A percentile compares a stretch with the other conserved stretches of the same genome.
Evolutionary conservation across 306 rosid genomes (phyloP).

Genomic region (Quercus suber): DNA sequence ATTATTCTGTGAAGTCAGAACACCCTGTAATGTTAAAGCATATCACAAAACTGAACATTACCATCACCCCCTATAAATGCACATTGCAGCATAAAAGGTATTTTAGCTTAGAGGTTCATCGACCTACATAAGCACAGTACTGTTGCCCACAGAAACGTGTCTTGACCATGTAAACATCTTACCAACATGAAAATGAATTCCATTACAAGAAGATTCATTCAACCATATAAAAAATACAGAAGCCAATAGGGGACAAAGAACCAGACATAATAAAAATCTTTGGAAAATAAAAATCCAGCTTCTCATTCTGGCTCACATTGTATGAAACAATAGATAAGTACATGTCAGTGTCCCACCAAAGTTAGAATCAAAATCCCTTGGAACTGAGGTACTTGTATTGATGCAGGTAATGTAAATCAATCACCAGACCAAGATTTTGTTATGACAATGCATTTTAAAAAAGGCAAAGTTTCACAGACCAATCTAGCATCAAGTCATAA

Average conservation of each 20-base stretch:
- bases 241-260: neutral
- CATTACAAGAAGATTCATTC: too few species aligned
- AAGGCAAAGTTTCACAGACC: too few species aligned
- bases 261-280: neutral
- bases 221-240: neutral
- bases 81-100: neutral
- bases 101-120: neutral
- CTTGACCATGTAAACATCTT: neutral
- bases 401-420: too few species aligned
- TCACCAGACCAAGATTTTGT: too few species aligned
- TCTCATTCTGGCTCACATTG: too few species aligned
- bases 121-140: neutral
- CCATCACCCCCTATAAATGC: neutral
- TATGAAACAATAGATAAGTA: too few species aligned
- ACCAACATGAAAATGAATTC: neutral
- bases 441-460: too few species aligned
- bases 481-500: too few species aligned
- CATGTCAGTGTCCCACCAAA: too few species aligned
- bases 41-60: slow-evolving; percentile 2
- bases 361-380: too few species aligned
- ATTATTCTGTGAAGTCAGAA: slow-evolving; percentile 34
- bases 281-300: too few species aligned
- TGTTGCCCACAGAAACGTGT: neutral
- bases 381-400: too few species aligned
- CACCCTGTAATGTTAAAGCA: slow-evolving; percentile 25